Conservation (phyloP, 495 filamentous ascomycete species). For the Penicillium cataractarum region DNA sequence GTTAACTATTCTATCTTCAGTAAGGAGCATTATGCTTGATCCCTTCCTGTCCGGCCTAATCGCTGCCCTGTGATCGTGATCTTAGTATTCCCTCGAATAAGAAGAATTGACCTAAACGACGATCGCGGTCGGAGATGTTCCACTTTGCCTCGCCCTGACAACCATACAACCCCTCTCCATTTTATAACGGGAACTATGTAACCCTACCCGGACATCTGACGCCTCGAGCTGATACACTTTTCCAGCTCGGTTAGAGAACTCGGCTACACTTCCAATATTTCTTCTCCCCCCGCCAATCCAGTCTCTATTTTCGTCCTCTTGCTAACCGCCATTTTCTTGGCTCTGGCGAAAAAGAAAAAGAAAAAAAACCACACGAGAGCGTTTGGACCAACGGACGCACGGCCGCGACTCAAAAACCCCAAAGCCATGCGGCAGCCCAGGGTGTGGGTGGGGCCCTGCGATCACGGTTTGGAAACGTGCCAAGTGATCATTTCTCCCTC, state of each 20-base stretch:
- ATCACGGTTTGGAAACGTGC: constrained; percentile 18
- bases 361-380: constrained; percentile 22
- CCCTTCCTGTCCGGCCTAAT: background rate
- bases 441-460: constrained; percentile 16
- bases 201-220: constrained; percentile 30
- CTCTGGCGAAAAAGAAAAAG: constrained; percentile 12
- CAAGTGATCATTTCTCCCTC: constrained; percentile 18
- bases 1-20: background rate
- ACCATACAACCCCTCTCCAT: constrained; percentile 17
- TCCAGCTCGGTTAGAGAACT: constrained; percentile 23
- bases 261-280: constrained; percentile 17
- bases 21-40: background rate
- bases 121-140: constrained; percentile 26
- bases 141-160: constrained; percentile 14
- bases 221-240: constrained; percentile 3
- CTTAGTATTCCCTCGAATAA: background rate
- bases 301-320: background rate
- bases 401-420: constrained; percentile 18
- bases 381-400: constrained; percentile 19
- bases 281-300: background rate
- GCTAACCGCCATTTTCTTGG: constrained; percentile 16
- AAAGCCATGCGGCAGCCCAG: constrained; percentile 12
- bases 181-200: constrained; percentile 32
- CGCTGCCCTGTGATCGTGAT: background rate
- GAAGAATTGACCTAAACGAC: background rate